These are phyloP conservation scores for Diaporthe vaccinii DNA, from an alignment of 2,329 filamentous ascomycete genomes.

Conservation along the genomic window DNA sequence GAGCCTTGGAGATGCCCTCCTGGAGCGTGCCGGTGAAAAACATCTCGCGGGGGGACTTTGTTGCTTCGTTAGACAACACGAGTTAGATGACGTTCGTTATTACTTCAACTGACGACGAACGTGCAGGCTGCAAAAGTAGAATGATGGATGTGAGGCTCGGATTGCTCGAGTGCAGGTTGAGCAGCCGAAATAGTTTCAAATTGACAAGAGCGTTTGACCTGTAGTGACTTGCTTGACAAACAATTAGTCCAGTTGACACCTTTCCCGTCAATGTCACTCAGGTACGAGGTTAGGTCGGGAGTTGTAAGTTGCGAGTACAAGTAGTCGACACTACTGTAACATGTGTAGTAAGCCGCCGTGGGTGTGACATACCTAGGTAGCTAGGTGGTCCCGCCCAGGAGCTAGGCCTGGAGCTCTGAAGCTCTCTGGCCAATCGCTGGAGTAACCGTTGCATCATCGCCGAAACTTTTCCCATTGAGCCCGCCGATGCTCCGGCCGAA, in stretches of 20 bases:
- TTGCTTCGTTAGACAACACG: background rate
- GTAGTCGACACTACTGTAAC: background rate
- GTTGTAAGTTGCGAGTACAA: background rate
- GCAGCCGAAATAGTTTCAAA: background rate
- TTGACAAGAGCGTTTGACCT: background rate
- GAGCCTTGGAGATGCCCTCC: slow-evolving; percentile 81
- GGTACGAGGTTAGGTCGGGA: background rate
- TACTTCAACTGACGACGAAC: background rate
- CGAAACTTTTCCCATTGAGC: slow-evolving; percentile 21
- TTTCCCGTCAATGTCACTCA: slow-evolving; percentile 1
- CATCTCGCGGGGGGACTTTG: slow-evolving; percentile 64
- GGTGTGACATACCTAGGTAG: background rate
- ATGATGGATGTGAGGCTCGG: background rate
- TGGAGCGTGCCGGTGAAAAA: slow-evolving; percentile 87
- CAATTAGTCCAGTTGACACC: background rate
- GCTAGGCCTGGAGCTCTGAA: slow-evolving; percentile 16
- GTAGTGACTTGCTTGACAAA: background rate
- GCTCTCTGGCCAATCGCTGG: slow-evolving; percentile 18
- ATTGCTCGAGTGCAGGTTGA: background rate
- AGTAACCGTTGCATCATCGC: slow-evolving; percentile 31
- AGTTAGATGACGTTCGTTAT: background rate
- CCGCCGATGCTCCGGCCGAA: slow-evolving; percentile 16
- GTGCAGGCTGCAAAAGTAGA: background rate
- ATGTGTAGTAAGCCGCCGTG: background rate
- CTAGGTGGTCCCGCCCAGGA: background rate